A percentile compares a stretch with the other conserved stretches of the same genome.
Conservation (phyloP, 768 basidiomycete species). For the Tephrocybe sp. region DNA sequence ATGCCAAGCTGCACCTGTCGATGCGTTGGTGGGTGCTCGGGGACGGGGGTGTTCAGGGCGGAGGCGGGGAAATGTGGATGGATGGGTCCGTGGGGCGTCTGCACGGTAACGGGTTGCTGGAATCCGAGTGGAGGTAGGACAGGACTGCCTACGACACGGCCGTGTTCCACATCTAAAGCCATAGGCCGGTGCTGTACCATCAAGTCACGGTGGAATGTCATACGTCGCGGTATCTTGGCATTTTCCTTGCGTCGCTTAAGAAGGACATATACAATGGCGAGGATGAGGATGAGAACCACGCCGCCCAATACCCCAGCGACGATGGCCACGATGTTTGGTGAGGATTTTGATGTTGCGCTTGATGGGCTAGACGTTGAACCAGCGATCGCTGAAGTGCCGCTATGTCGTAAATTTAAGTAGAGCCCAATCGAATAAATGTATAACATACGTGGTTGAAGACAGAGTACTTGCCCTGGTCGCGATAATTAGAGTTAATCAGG, state of each 20-base stretch:
- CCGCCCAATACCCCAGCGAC: constrained; percentile 16
- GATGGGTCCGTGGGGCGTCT: not conserved
- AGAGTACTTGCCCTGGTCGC: no score
- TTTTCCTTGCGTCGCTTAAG: constrained; percentile 5
- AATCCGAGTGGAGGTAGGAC: constrained; percentile 4
- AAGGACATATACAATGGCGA: constrained; percentile 7
- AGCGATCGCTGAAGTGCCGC: not conserved
- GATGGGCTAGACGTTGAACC: not conserved
- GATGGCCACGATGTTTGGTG: constrained; percentile 5
- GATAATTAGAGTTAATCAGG: no score
- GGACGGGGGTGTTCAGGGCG: not conserved
- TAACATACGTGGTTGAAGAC: not conserved
- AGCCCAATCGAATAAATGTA: not conserved
- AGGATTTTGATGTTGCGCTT: not conserved
- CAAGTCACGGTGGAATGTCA: constrained; percentile 14
- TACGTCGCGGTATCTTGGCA: not conserved
- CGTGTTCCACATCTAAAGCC: constrained; percentile 7
- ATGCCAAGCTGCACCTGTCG: constrained; percentile 10
- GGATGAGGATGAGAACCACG: constrained; percentile 8
- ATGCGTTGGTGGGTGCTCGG: constrained; percentile 5
- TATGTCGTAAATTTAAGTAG: not conserved
- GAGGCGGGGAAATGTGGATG: not conserved
- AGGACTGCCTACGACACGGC: not conserved
- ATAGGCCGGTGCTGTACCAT: constrained; percentile 15
- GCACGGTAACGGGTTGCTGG: not conserved